phyloP scores from a whole-genome alignment of 768 basidiomycete genomes.

The Lactarius evosmus region DNA sequence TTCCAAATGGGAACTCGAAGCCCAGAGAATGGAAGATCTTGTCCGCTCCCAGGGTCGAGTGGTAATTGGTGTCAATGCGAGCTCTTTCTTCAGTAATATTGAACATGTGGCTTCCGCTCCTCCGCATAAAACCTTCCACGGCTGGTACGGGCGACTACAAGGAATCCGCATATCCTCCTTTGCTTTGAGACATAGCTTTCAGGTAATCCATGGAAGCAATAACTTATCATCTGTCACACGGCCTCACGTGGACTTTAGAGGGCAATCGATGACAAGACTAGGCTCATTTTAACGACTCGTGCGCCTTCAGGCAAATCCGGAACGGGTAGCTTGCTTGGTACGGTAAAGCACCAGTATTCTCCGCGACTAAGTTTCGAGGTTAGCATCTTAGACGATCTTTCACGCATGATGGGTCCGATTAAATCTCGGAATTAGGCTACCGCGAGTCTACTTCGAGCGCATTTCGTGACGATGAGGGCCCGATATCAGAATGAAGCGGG shows the following conservation, averaged over 20 bases:
- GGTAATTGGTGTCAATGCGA: constrained; percentile 47
- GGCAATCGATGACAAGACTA: constrained; percentile 46
- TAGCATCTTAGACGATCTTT: constrained; percentile 1
- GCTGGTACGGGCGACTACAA: constrained; percentile 29
- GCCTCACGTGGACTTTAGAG: constrained; percentile 39
- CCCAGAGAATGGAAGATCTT: constrained; percentile 38
- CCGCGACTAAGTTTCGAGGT: constrained; percentile 51
- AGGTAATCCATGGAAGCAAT: constrained; percentile 35
- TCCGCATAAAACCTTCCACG: constrained; percentile 29
- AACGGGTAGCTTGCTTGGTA: constrained; percentile 48
- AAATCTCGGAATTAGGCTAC: constrained; percentile 27
- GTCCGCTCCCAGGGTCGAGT: constrained; percentile 47
- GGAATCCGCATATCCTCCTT: constrained; percentile 39
- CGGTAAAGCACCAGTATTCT: constrained; percentile 73
- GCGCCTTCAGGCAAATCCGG: constrained; percentile 29
- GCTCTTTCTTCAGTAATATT: constrained; percentile 44
- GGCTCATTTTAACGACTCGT: constrained; percentile 40
- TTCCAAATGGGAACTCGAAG: constrained; percentile 39
- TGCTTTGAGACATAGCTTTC: constrained; percentile 43
- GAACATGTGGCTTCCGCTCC: constrained; percentile 9
- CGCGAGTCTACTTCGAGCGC: constrained; percentile 26
- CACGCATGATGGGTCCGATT: neutral
- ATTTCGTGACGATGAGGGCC: constrained; percentile 18
- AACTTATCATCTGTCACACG: neutral
- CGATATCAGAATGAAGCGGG: constrained; percentile 21